A percentile compares a stretch with the other conserved stretches of the same genome.
Evolutionary conservation across 2,329 filamentous ascomycete species (phyloP).

Genomic region (Microdochium trichocladiopsis): DNA sequence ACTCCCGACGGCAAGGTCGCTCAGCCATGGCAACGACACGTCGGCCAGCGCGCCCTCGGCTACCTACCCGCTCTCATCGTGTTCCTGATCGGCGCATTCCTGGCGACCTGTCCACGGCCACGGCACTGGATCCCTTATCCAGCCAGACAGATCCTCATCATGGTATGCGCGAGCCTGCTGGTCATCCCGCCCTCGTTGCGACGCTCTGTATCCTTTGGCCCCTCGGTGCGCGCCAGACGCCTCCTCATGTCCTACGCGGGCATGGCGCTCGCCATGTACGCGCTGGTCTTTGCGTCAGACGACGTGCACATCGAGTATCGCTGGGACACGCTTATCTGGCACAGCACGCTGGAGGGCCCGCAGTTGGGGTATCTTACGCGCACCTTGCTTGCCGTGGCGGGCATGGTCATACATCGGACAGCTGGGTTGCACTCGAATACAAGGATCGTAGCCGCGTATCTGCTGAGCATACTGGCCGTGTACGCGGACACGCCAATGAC

Average conservation of each 20-base stretch:
- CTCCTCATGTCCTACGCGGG: background rate
- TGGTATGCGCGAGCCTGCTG: background rate
- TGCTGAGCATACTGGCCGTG: background rate
- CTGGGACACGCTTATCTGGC: background rate
- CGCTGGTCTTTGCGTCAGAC: background rate
- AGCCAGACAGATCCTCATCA: background rate
- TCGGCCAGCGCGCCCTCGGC: background rate
- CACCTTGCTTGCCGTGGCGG: background rate
- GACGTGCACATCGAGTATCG: background rate
- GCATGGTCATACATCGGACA: background rate
- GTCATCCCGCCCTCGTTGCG: background rate
- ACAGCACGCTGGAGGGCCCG: background rate
- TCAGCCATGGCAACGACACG: background rate
- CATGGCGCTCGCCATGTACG: background rate
- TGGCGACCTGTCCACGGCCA: background rate
- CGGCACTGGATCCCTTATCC: background rate
- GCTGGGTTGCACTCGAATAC: background rate
- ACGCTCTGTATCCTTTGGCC: background rate
- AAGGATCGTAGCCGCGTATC: background rate
- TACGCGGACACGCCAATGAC: background rate
- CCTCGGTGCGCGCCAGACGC: background rate
- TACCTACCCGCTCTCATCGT: background rate
- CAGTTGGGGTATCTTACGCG: background rate
- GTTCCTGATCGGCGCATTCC: background rate
- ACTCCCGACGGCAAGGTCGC: background rate